These are phyloP conservation scores for Ceratocystis harringtonii DNA, from an alignment of 2,329 filamentous ascomycete genomes.

Conservation along the genomic window DNA sequence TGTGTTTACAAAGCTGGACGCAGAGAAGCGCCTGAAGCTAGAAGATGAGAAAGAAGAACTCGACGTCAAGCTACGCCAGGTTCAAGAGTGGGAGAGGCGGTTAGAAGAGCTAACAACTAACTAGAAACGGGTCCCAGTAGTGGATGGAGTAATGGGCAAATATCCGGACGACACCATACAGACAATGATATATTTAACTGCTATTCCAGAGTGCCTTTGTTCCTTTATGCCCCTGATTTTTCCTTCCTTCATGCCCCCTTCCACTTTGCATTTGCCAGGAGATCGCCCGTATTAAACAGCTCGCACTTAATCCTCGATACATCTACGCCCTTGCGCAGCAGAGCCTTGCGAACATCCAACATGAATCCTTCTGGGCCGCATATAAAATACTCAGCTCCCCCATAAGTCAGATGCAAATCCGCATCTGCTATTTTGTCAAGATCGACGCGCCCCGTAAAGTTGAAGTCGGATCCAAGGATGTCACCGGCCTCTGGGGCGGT, in stretches of 20 bases:
- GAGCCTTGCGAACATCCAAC: conserved; percentile 38
- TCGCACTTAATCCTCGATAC: conserved; percentile 49
- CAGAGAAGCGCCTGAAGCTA: conserved; percentile 65
- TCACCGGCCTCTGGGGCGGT: conserved; percentile 33
- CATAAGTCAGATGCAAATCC: conserved; percentile 41
- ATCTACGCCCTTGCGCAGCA: conserved; percentile 42
- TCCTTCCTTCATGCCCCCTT: neutral
- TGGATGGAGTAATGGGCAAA: too few relatives aligned
- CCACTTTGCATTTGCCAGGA: conserved; percentile 18
- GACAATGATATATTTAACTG: neutral
- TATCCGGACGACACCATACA: neutral
- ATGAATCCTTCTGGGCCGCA: conserved; percentile 61
- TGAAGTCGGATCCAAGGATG: conserved; percentile 39
- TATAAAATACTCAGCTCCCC: conserved; percentile 49
- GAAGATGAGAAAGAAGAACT: conserved; percentile 97
- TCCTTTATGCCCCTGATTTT: neutral
- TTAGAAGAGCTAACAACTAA: conserved; percentile 55
- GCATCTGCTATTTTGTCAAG: conserved; percentile 38
- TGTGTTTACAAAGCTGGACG: conserved; percentile 79
- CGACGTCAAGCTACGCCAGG: conserved; percentile 67
- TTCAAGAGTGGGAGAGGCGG: conserved; percentile 75
- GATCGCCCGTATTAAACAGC: conserved; percentile 46
- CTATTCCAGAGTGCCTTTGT: neutral
- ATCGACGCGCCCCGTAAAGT: conserved; percentile 43
- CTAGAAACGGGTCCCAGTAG: neutral